Evolutionary conservation across 2,329 filamentous ascomycete genomes (phyloP).

Genomic region (Phaeosphaeriaceae sp.): DNA sequence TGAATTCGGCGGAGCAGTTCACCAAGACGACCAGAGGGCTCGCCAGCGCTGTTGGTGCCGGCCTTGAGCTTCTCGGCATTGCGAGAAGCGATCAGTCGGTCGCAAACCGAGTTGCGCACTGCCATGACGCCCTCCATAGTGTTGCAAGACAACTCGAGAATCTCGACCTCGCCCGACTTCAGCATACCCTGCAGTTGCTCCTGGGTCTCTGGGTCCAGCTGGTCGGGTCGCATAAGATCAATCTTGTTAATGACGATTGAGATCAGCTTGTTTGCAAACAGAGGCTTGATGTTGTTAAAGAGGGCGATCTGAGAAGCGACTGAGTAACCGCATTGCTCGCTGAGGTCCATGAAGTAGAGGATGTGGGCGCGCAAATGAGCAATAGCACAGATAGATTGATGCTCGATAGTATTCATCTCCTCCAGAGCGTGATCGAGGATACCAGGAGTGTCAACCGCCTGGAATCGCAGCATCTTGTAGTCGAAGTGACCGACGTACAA

Average conservation of each 20-base stretch:
- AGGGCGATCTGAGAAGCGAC: conserved; percentile 91
- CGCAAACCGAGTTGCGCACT: conserved; percentile 94
- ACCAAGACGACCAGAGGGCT: conserved; percentile 79
- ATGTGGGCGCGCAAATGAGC: conserved; percentile 95
- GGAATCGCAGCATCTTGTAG: conserved; percentile 89
- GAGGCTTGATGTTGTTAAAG: conserved; percentile 90
- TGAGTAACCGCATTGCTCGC: conserved; percentile 94
- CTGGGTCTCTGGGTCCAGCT: conserved; percentile 80
- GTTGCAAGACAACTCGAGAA: conserved; percentile 92
- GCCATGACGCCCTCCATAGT: conserved; percentile 93
- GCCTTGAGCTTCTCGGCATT: conserved; percentile 94
- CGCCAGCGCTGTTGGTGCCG: conserved; percentile 79
- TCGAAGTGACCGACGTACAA: conserved; percentile 98
- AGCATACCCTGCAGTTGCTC: conserved; percentile 79
- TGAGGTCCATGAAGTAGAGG: conserved; percentile 97
- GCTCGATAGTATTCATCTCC: conserved; percentile 99
- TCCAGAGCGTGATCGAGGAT: conserved; percentile 96
- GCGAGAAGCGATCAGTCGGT: conserved; percentile 88
- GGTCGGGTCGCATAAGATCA: conserved; percentile 85
- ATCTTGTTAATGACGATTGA: conserved; percentile 99
- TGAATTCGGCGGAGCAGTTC: conserved; percentile 95
- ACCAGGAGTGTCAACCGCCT: conserved; percentile 97
- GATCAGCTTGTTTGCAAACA: conserved; percentile 97
- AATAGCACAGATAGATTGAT: conserved; percentile 98
- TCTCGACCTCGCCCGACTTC: conserved; percentile 87